phyloP scores from a whole-genome alignment of 805 yeast genomes.

The Candida manassasensis region DNA sequence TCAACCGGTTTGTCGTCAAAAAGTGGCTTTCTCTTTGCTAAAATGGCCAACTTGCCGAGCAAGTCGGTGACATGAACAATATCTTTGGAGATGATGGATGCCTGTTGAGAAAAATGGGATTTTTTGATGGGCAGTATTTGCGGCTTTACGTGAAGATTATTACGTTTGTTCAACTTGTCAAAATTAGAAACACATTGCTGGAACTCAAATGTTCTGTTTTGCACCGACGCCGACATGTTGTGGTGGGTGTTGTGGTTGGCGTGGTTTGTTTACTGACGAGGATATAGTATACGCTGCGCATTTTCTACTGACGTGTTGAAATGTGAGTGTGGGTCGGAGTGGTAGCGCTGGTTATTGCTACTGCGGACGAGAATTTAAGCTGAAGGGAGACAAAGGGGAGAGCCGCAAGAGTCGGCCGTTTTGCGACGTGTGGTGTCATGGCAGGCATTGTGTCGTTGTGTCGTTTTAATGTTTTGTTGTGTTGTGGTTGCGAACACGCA shows the following conservation, averaged over 20 bases:
- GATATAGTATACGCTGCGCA: too few relatives aligned
- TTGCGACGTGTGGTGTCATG: too few relatives aligned
- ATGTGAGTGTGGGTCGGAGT: too few relatives aligned
- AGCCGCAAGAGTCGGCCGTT: too few relatives aligned
- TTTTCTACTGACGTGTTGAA: too few relatives aligned
- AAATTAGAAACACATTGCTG: slow-evolving; percentile 83
- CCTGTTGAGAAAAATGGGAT: slow-evolving; percentile 50
- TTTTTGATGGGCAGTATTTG: slow-evolving; percentile 19
- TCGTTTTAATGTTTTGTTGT: too few relatives aligned
- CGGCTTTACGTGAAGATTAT: slow-evolving; percentile 14
- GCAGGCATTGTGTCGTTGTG: too few relatives aligned
- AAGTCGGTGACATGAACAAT: slow-evolving; percentile 81
- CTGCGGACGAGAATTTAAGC: too few relatives aligned
- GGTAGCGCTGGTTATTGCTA: too few relatives aligned
- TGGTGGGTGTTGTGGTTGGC: neutral
- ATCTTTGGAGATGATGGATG: slow-evolving; percentile 82
- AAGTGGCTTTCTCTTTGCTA: slow-evolving; percentile 86
- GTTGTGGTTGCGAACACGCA: too few relatives aligned
- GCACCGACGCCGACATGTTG: slow-evolving; percentile 34
- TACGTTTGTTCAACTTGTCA: slow-evolving; percentile 50
- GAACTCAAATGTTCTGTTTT: slow-evolving; percentile 88
- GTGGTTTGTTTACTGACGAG: too few relatives aligned
- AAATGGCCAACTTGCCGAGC: slow-evolving; percentile 69
- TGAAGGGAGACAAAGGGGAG: too few relatives aligned
- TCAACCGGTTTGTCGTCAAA: slow-evolving; percentile 94